Conservation (phyloP, 2,329 filamentous ascomycete species). For the Clarireedia homoeocarpa region DNA sequence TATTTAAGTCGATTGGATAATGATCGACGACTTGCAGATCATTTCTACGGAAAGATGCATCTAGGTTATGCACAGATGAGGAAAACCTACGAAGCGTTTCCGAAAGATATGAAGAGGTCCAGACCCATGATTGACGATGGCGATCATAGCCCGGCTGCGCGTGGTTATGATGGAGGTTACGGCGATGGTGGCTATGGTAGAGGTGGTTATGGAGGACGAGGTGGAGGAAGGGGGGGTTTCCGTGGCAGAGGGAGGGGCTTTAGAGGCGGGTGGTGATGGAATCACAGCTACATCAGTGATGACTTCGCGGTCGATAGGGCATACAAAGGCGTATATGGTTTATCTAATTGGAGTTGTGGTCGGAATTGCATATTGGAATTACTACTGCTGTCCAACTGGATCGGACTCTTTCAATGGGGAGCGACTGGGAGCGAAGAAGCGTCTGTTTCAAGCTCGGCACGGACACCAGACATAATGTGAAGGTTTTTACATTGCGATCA, state of each 20-base stretch:
- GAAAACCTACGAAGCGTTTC: constrained; percentile 81
- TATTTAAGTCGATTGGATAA: constrained; percentile 91
- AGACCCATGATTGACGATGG: constrained; percentile 49
- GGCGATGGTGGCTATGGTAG: constrained; percentile 34
- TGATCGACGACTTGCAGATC: constrained; percentile 85
- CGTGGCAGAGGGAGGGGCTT: constrained; percentile 21
- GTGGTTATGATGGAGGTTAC: constrained; percentile 46
- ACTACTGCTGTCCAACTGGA: not conserved
- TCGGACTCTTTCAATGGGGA: no score
- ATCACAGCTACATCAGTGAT: not conserved
- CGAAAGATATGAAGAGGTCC: constrained; percentile 72
- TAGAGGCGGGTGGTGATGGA: constrained; percentile 22
- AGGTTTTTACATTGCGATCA: no score
- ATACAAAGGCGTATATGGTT: not conserved
- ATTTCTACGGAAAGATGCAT: constrained; percentile 99
- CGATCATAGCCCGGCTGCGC: constrained; percentile 42
- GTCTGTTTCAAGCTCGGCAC: no score
- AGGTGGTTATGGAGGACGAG: constrained; percentile 32
- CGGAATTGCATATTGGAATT: not conserved
- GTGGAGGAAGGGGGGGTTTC: constrained; percentile 22
- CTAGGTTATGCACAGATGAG: constrained; percentile 97
- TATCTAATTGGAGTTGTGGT: constrained; percentile 4
- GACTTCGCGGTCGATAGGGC: no score
- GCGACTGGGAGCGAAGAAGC: no score
- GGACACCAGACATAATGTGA: no score